phyloP scores from a whole-genome alignment of 2,329 filamentous ascomycete genomes.

The Ilyonectria robusta region DNA sequence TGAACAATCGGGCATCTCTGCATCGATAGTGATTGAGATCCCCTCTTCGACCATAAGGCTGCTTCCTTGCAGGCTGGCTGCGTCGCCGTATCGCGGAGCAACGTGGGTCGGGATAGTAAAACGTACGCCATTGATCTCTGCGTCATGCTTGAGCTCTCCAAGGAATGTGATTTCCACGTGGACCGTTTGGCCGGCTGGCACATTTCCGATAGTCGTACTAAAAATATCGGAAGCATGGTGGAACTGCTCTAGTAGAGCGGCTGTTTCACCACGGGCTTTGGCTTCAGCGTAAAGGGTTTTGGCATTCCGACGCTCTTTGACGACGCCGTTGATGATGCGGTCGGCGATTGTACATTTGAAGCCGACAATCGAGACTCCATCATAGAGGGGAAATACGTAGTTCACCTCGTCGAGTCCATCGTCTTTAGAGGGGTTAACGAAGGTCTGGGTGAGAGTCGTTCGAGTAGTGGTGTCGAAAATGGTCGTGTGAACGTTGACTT shows the following conservation, averaged over 20 bases:
- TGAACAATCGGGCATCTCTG: constrained; percentile 64
- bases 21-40: constrained; percentile 52
- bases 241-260: constrained; percentile 75
- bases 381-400: constrained; percentile 80
- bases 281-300: constrained; percentile 72
- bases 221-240: constrained; percentile 75
- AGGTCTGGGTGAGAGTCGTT: constrained; percentile 68
- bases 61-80: constrained; percentile 8
- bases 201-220: constrained; percentile 76
- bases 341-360: constrained; percentile 76
- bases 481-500: constrained; percentile 69
- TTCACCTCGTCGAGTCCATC: constrained; percentile 60
- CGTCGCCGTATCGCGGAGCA: constrained; percentile 73
- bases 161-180: constrained; percentile 75
- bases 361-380: constrained; percentile 77
- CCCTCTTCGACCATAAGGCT: constrained; percentile 12
- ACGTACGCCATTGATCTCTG: constrained; percentile 75
- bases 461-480: constrained; percentile 69
- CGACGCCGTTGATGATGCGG: constrained; percentile 72
- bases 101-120: constrained; percentile 78
- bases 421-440: constrained; percentile 66
- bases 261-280: constrained; percentile 69
- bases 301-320: constrained; percentile 76
- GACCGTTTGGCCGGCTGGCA: constrained; percentile 71
- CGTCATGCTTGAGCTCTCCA: constrained; percentile 80